phyloP scores from a whole-genome alignment of 495 filamentous ascomycete species.

The Aspergillus steynii region DNA sequence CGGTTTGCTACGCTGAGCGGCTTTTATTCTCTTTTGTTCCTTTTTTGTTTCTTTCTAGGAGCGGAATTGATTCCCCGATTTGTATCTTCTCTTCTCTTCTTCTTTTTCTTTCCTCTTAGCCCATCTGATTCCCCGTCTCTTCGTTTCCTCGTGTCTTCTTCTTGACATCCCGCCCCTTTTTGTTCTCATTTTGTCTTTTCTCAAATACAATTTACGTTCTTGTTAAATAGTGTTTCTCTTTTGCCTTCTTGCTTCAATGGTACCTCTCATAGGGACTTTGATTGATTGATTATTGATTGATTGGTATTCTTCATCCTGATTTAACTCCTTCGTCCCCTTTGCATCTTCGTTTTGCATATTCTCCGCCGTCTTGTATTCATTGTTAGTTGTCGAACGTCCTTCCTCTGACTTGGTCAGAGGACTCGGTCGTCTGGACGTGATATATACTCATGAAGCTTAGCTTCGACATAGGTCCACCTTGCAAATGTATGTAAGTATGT shows the following conservation, averaged over 20 bases:
- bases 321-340: background rate
- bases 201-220: slow-evolving; percentile 9
- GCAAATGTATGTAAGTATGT: too few species aligned
- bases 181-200: background rate
- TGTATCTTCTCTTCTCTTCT: slow-evolving; percentile 22
- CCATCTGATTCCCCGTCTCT: slow-evolving; percentile 12
- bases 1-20: slow-evolving; percentile 15
- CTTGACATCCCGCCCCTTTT: background rate
- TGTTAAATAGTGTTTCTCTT: slow-evolving; percentile 14
- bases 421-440: too few species aligned
- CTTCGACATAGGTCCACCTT: too few species aligned
- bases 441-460: too few species aligned
- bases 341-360: background rate
- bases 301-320: background rate
- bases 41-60: slow-evolving; percentile 8
- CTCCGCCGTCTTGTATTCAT: background rate
- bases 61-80: slow-evolving; percentile 9
- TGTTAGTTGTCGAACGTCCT: too few species aligned
- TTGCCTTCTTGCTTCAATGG: slow-evolving; percentile 5
- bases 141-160: background rate
- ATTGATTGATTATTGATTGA: background rate
- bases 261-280: background rate
- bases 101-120: slow-evolving; percentile 18
- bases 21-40: slow-evolving; percentile 14
- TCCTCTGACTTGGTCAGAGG: too few species aligned